Conservation (phyloP, 352 stramenopile genomes). For the Globisporangium rhizosaccharum region DNA sequence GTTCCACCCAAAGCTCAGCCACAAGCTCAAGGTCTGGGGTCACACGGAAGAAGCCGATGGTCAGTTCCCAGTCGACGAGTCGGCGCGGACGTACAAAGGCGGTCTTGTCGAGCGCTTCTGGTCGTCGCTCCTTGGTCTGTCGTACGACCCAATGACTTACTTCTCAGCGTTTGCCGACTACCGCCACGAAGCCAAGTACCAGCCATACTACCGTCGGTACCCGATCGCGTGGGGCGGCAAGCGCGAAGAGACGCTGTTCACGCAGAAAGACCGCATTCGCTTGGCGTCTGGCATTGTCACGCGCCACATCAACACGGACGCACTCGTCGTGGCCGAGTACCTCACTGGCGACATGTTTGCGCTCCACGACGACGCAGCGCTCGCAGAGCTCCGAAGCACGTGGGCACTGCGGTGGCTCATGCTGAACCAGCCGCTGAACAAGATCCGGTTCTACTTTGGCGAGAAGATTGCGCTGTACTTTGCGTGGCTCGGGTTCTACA, state of each 20-base stretch:
- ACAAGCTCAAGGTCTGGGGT: conserved; percentile 52
- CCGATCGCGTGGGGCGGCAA: conserved; percentile 63
- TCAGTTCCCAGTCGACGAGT: conserved; percentile 45
- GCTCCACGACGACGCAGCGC: conserved; percentile 71
- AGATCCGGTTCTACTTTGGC: conserved; percentile 89
- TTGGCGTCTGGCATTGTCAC: conserved; percentile 64
- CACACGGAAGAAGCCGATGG: conserved; percentile 77
- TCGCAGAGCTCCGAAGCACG: conserved; percentile 58
- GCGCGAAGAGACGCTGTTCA: conserved; percentile 74
- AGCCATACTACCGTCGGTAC: conserved; percentile 79
- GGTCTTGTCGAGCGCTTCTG: conserved; percentile 34
- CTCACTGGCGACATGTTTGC: conserved; percentile 78
- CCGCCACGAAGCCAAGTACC: conserved; percentile 59
- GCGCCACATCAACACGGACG: conserved; percentile 72
- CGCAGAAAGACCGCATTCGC: conserved; percentile 77
- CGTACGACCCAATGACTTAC: conserved; percentile 75
- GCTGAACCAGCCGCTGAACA: conserved; percentile 79
- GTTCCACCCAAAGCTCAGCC: conserved; percentile 56
- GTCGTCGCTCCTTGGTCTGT: conserved; percentile 51
- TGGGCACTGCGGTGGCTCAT: conserved; percentile 80
- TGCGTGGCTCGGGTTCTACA: conserved; percentile 90
- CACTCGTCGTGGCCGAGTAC: conserved; percentile 44
- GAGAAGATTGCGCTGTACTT: conserved; percentile 91
- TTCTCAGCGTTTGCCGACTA: conserved; percentile 79
- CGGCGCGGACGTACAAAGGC: conserved; percentile 21